These are phyloP conservation scores for Solanum acaule DNA, from an alignment of 257 asterid genomes.

Conservation along the genomic window DNA sequence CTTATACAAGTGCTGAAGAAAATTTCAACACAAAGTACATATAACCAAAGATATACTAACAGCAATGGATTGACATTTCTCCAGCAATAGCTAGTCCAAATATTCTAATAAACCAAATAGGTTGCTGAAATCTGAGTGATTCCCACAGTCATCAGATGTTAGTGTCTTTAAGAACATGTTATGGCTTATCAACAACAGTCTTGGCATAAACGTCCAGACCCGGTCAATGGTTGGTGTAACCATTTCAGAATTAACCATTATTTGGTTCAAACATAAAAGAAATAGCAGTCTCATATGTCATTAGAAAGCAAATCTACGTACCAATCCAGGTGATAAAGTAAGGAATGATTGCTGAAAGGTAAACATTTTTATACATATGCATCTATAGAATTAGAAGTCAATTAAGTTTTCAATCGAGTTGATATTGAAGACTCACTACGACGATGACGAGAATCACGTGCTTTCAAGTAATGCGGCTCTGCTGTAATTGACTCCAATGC, in stretches of 20 bases:
- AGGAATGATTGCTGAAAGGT: background rate
- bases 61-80: background rate
- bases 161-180: background rate
- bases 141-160: background rate
- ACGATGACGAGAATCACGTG: slow-evolving; percentile 74
- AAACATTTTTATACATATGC: background rate
- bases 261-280: background rate
- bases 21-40: background rate
- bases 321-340: background rate
- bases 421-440: slow-evolving; percentile 41
- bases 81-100: background rate
- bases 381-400: background rate
- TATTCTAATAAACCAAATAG: background rate
- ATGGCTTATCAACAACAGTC: background rate
- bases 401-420: background rate
- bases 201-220: background rate
- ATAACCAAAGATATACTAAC: background rate
- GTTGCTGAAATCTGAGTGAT: background rate
- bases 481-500: slow-evolving; percentile 64
- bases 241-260: background rate
- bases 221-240: background rate
- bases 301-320: background rate
- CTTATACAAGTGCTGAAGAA: background rate
- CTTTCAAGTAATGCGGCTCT: slow-evolving; percentile 72
- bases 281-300: background rate